phyloP scores from a whole-genome alignment of 345 rosid species.

The Combretum micranthum region DNA sequence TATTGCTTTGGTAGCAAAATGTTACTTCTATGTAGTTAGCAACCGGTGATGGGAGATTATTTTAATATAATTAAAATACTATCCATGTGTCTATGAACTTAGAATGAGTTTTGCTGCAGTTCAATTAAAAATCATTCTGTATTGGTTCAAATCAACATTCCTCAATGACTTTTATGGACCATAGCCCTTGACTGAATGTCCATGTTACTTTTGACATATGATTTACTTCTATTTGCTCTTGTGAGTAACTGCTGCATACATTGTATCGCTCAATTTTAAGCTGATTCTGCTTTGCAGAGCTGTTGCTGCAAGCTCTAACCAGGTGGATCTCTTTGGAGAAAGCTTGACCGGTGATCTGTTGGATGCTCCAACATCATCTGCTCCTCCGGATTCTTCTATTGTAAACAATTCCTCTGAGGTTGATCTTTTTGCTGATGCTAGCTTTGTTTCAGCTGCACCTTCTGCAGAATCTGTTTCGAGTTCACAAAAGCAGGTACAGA shows the following conservation, averaged over 20 bases:
- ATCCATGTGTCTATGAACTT: too few relatives aligned
- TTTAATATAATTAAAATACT: too few relatives aligned
- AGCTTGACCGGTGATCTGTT: constrained; percentile 70
- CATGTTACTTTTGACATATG: neutral
- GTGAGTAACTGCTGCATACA: neutral
- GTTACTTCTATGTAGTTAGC: too few relatives aligned
- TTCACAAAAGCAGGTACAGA: constrained; percentile 52
- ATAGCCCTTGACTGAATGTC: too few relatives aligned
- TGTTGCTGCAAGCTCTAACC: constrained; percentile 44
- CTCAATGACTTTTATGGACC: too few relatives aligned
- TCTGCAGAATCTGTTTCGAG: constrained; percentile 33
- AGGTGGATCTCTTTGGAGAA: constrained; percentile 78
- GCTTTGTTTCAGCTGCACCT: constrained; percentile 78
- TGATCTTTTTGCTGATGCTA: constrained; percentile 95
- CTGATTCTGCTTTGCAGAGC: constrained; percentile 37
- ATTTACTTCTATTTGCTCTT: neutral
- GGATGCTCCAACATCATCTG: constrained; percentile 51
- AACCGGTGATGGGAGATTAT: too few relatives aligned
- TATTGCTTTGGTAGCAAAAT: too few relatives aligned
- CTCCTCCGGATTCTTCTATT: constrained; percentile 32
- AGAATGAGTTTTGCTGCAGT: too few relatives aligned
- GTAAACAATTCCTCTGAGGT: constrained; percentile 40
- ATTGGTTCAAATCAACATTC: too few relatives aligned
- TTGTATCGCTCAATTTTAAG: too few relatives aligned
- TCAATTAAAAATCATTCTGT: too few relatives aligned